Conservation (phyloP, 73 alveolate species). For the Paramecium sonneborni region DNA sequence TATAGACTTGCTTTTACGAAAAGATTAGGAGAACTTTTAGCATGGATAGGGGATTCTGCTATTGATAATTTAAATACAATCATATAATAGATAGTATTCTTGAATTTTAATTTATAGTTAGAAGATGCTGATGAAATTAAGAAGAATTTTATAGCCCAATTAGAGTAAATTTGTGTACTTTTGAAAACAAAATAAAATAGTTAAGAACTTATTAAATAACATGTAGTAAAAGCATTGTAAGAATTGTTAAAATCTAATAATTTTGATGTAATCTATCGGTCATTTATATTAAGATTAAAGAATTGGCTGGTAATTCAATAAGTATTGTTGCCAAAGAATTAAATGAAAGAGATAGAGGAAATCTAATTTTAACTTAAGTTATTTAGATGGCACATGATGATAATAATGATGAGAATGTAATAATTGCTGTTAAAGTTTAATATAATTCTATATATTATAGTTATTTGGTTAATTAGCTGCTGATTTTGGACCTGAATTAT, state of each 20-base stretch:
- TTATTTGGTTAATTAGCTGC: constrained; percentile 56
- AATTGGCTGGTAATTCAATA: constrained; percentile 14
- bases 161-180: not conserved
- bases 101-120: not conserved
- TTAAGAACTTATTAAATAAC: not conserved
- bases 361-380: constrained; percentile 1
- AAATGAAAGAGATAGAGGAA: constrained; percentile 11
- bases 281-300: not conserved
- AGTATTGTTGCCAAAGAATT: not conserved
- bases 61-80: constrained; percentile 19
- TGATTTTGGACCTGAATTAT: constrained; percentile 18
- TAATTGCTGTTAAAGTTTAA: constrained; percentile 1
- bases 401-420: constrained; percentile 33
- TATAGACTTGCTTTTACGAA: constrained; percentile 13
- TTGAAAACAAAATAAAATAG: constrained; percentile 7
- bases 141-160: constrained; percentile 3
- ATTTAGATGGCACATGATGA: constrained; percentile 49
- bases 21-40: not conserved
- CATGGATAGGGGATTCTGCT: constrained; percentile 8
- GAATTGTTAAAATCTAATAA: constrained; percentile 13
- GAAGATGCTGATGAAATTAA: constrained; percentile 53
- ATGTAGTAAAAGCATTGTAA: not conserved
- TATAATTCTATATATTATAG: not conserved
- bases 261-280: not conserved
- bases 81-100: not conserved